phyloP scores from a whole-genome alignment of 345 rosid genomes.

The Schrenkiella parvula region DNA sequence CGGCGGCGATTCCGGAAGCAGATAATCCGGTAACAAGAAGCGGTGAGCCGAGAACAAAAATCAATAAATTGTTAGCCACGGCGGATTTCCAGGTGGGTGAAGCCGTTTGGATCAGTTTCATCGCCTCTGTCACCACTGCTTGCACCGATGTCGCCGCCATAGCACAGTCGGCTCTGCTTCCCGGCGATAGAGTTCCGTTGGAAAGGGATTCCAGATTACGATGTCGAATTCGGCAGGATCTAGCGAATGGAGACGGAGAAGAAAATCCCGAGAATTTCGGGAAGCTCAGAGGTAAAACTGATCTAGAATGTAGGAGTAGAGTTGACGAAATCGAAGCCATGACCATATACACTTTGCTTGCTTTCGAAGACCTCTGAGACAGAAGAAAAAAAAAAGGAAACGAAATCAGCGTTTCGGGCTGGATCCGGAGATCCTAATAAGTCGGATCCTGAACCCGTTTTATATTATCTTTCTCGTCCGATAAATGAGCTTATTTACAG shows the following conservation, averaged over 20 bases:
- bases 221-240: slow-evolving; percentile 11
- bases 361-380: not conserved
- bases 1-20: slow-evolving; percentile 68
- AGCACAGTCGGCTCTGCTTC: slow-evolving; percentile 25
- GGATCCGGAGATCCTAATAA: slow-evolving; percentile 10
- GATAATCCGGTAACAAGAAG: slow-evolving; percentile 79
- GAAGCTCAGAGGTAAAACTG: slow-evolving; percentile 21
- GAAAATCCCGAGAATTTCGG: not conserved
- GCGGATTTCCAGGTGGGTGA: slow-evolving; percentile 87
- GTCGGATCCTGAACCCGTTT: slow-evolving; percentile 23
- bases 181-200: slow-evolving; percentile 34
- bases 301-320: slow-evolving; percentile 25
- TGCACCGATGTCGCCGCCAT: slow-evolving; percentile 33
- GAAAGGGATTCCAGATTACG: slow-evolving; percentile 1
- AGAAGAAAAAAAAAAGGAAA: not conserved
- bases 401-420: slow-evolving; percentile 1
- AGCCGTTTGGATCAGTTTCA: slow-evolving; percentile 49
- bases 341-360: not conserved
- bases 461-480: not conserved
- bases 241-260: slow-evolving; percentile 13
- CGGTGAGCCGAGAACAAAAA: slow-evolving; percentile 74
- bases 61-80: slow-evolving; percentile 62
- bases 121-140: slow-evolving; percentile 48
- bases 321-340: slow-evolving; percentile 46
- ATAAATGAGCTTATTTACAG: not conserved